Conservation (phyloP, 1,139 yeast genomes). For the Meyerozyma smithsonii region DNA sequence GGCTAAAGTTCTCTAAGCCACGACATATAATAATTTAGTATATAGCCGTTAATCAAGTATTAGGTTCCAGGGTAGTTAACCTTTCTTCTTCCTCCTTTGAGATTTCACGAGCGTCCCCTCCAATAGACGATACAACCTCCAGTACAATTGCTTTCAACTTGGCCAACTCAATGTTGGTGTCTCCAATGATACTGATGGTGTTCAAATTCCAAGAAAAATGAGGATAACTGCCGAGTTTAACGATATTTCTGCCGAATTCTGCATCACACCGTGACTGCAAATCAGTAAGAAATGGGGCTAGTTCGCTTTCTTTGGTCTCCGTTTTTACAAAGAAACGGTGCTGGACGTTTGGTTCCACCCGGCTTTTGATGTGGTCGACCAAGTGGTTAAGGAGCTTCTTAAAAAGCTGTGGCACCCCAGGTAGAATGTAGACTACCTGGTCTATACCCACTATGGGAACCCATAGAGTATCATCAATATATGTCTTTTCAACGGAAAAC, state of each 20-base stretch:
- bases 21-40: background rate
- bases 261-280: conserved; percentile 46
- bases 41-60: background rate
- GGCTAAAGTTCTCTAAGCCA: conserved; percentile 47
- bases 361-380: conserved; percentile 19
- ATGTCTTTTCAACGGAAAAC: conserved; percentile 42
- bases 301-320: conserved; percentile 52
- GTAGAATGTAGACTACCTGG: conserved; percentile 61
- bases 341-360: conserved; percentile 17
- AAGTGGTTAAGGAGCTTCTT: conserved; percentile 40
- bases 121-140: conserved; percentile 39
- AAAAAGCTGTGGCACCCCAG: conserved; percentile 80
- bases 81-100: conserved; percentile 50
- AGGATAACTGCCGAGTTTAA: conserved; percentile 83
- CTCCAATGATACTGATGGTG: conserved; percentile 72
- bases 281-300: conserved; percentile 58
- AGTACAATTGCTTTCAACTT: conserved; percentile 42
- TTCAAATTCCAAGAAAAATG: conserved; percentile 60
- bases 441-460: conserved; percentile 74
- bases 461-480: conserved; percentile 61
- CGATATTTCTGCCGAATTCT: conserved; percentile 26
- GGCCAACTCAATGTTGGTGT: conserved; percentile 17
- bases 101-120: conserved; percentile 50
- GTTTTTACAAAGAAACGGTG: conserved; percentile 63
- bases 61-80: conserved; percentile 8